Conservation (phyloP, 2,329 filamentous ascomycete genomes). For the Rutstroemia sp. region DNA sequence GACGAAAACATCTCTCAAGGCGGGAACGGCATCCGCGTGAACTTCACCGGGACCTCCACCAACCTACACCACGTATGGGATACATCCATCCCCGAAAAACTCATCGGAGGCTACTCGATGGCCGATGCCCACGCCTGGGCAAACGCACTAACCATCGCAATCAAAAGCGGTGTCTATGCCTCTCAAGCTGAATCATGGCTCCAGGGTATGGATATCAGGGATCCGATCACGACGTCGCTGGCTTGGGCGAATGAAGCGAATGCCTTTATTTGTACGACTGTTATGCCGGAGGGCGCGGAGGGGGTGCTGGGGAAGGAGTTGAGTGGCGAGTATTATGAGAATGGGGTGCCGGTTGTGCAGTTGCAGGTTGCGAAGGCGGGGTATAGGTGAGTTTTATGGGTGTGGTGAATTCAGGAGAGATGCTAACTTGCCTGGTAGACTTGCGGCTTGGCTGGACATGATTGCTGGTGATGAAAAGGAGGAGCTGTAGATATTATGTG, state of each 20-base stretch:
- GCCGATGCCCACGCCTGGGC: slow-evolving; percentile 49
- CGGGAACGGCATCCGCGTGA: slow-evolving; percentile 61
- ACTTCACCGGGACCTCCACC: slow-evolving; percentile 46
- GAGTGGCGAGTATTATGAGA: slow-evolving; percentile 54
- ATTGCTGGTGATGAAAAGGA: slow-evolving; percentile 38
- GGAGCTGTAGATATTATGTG: slow-evolving; percentile 13
- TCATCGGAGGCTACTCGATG: slow-evolving; percentile 49
- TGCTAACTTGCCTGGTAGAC: slow-evolving; percentile 20
- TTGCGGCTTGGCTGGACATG: slow-evolving; percentile 60
- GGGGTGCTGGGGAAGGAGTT: slow-evolving; percentile 54
- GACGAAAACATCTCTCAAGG: slow-evolving; percentile 56
- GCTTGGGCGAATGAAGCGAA: slow-evolving; percentile 59
- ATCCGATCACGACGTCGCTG: slow-evolving; percentile 49
- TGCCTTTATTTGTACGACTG: slow-evolving; percentile 50
- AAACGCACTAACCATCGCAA: slow-evolving; percentile 44
- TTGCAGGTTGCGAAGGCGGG: slow-evolving; percentile 61
- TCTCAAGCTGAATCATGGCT: slow-evolving; percentile 46
- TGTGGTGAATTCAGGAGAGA: background rate
- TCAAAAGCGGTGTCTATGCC: slow-evolving; percentile 48
- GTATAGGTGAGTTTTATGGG: slow-evolving; percentile 37
- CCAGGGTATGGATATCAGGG: slow-evolving; percentile 45
- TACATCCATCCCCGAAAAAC: slow-evolving; percentile 58
- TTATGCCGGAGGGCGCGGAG: slow-evolving; percentile 53
- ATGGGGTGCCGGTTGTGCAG: slow-evolving; percentile 57
- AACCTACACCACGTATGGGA: slow-evolving; percentile 74